phyloP scores from a whole-genome alignment of 768 basidiomycete species.

The Mycena venus region DNA sequence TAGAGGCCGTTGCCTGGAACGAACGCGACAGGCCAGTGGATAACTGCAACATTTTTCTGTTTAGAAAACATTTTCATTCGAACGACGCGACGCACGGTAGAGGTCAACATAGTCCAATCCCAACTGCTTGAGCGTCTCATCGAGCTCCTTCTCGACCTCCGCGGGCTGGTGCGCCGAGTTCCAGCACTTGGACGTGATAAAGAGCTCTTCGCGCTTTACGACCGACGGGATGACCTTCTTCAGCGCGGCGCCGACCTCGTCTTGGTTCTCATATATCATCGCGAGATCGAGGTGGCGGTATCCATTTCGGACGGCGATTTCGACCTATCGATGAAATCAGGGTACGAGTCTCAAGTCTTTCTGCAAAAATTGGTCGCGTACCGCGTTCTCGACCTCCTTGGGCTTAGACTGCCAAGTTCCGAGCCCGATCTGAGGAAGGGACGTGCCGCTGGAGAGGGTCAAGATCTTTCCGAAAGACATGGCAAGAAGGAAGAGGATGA shows the following conservation, averaged over 20 bases:
- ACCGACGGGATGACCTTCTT: conserved; percentile 84
- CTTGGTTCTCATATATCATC: conserved; percentile 84
- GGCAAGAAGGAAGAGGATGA: neutral
- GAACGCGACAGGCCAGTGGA: conserved; percentile 88
- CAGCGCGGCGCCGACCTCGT: conserved; percentile 80
- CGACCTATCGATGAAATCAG: conserved; percentile 64
- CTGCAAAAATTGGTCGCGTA: conserved; percentile 47
- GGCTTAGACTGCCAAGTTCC: conserved; percentile 87
- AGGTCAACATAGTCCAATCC: conserved; percentile 85
- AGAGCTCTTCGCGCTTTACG: conserved; percentile 85
- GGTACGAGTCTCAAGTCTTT: neutral
- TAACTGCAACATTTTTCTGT: conserved; percentile 54
- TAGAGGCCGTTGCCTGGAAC: conserved; percentile 65
- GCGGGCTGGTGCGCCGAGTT: conserved; percentile 78
- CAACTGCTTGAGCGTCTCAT: conserved; percentile 81
- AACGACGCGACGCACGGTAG: conserved; percentile 65
- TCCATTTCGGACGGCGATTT: conserved; percentile 79
- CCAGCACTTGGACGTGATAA: conserved; percentile 89
- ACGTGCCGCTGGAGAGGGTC: conserved; percentile 58
- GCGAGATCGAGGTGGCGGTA: conserved; percentile 92
- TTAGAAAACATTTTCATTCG: neutral
- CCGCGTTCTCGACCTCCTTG: conserved; percentile 81
- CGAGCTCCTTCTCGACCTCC: conserved; percentile 78
- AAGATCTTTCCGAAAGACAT: conserved; percentile 61
- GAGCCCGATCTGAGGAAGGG: conserved; percentile 83